Conservation (phyloP, 2,329 filamentous ascomycete genomes). For the Polytolypa hystricis region DNA sequence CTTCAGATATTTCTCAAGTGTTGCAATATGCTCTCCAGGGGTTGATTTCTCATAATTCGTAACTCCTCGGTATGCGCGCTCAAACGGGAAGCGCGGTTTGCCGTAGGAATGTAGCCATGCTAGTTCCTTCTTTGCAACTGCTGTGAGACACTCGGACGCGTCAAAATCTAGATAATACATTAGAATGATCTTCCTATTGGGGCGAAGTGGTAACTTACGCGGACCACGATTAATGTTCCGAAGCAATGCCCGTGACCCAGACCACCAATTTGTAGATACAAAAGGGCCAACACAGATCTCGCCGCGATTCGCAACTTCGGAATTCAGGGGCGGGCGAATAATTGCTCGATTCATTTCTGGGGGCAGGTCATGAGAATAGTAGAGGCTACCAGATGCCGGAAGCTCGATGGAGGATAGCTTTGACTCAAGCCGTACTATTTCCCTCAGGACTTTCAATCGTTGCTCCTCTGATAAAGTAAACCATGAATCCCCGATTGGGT, state of each 20-base stretch:
- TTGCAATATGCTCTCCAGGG: slow-evolving; percentile 12
- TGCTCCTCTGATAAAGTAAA: slow-evolving; percentile 14
- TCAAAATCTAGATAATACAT: neutral
- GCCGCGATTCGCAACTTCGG: neutral
- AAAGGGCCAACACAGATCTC: slow-evolving; percentile 13
- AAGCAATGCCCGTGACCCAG: slow-evolving; percentile 9
- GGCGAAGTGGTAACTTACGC: slow-evolving; percentile 10
- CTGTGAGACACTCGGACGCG: slow-evolving; percentile 3
- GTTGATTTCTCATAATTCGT: slow-evolving; percentile 8
- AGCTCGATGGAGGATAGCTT: slow-evolving; percentile 13
- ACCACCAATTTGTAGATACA: slow-evolving; percentile 11
- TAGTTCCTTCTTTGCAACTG: slow-evolving; percentile 10
- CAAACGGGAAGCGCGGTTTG: slow-evolving; percentile 12
- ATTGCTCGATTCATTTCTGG: neutral
- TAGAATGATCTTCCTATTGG: neutral
- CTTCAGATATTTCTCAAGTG: slow-evolving; percentile 11
- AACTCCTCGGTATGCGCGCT: slow-evolving; percentile 13
- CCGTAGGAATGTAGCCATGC: slow-evolving; percentile 11
- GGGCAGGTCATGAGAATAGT: slow-evolving; percentile 7
- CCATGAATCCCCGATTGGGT: slow-evolving; percentile 13
- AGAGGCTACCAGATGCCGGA: slow-evolving; percentile 14
- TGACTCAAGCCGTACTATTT: slow-evolving; percentile 13
- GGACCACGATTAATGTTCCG: slow-evolving; percentile 11
- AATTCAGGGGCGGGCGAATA: slow-evolving; percentile 1
- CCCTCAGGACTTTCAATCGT: slow-evolving; percentile 14